phyloP scores from a whole-genome alignment of 352 stramenopile species.

The Phytophthora fragariae region DNA sequence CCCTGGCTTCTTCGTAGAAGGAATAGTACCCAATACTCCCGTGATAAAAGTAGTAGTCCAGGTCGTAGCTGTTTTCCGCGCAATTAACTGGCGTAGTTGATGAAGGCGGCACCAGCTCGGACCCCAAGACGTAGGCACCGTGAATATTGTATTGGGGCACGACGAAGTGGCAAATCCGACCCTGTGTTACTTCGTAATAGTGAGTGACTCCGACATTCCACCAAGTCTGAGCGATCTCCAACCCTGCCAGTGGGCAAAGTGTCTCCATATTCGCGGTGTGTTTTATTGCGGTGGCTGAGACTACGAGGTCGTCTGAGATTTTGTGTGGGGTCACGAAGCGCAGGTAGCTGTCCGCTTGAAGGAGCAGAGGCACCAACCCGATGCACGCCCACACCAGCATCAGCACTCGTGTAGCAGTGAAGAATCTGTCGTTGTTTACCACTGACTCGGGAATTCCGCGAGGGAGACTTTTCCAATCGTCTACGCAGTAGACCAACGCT shows the following conservation, averaged over 20 bases:
- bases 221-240: conserved; percentile 25
- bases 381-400: conserved; percentile 15
- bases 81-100: background rate
- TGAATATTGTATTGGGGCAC: conserved; percentile 19
- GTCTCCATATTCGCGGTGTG: conserved; percentile 4
- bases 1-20: conserved; percentile 22
- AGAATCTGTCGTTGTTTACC: background rate
- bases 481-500: background rate
- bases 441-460: background rate
- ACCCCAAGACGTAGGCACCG: conserved; percentile 9
- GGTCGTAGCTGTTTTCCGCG: conserved; percentile 9
- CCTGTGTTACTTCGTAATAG: conserved; percentile 9
- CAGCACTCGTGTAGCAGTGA: conserved; percentile 7
- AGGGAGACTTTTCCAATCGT: background rate
- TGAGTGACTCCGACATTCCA: conserved; percentile 24
- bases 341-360: conserved; percentile 21
- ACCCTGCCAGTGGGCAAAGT: conserved; percentile 14
- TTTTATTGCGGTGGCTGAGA: background rate
- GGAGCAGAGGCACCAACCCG: conserved; percentile 13
- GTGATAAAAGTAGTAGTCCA: conserved; percentile 25
- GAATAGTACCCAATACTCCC: conserved; percentile 17
- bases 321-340: conserved; percentile 20
- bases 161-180: conserved; percentile 25
- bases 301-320: conserved; percentile 14
- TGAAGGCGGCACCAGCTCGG: background rate